phyloP scores from a whole-genome alignment of 148 eudicot species.

The Chenopodium suecicum region DNA sequence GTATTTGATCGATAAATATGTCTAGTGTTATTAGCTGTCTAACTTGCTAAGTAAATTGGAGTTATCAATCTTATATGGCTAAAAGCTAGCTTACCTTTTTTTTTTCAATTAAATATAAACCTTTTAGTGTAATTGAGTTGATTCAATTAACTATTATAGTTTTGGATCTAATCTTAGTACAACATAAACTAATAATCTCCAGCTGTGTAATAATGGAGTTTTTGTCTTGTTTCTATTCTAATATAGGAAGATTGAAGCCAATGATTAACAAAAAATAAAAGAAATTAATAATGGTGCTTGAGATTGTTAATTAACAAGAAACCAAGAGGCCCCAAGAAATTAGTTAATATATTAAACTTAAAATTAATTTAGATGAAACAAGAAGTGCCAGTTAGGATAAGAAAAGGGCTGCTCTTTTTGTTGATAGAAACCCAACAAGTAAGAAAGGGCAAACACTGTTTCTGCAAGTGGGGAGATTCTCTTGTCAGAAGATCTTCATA shows the following conservation, averaged over 20 bases:
- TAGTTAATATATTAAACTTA: too few species aligned
- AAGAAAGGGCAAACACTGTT: slow-evolving; percentile 35
- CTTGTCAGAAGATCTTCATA: slow-evolving; percentile 59
- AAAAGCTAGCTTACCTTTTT: too few species aligned
- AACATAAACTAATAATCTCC: slow-evolving; percentile 11
- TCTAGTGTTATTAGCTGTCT: too few species aligned
- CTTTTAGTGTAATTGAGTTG: not conserved
- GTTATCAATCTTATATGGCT: too few species aligned
- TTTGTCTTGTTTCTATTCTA: not conserved
- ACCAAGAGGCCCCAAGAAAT: not conserved
- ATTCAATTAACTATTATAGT: not conserved
- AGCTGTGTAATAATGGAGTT: slow-evolving; percentile 20
- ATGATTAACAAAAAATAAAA: slow-evolving; percentile 7
- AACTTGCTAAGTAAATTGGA: too few species aligned
- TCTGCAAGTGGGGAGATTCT: slow-evolving; percentile 50
- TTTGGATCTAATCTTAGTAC: slow-evolving; percentile 1
- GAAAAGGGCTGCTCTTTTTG: slow-evolving; percentile 24
- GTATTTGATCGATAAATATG: too few species aligned
- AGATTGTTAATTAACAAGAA: not conserved
- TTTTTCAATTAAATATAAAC: too few species aligned
- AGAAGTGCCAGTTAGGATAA: slow-evolving; percentile 25
- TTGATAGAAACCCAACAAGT: slow-evolving; percentile 32
- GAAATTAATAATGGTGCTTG: not conserved
- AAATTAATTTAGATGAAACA: not conserved
- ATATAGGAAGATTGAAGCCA: not conserved